Percentiles rank a stretch among this genome's conserved stretches.
Evolutionary conservation across 768 basidiomycete genomes (phyloP).

Genomic region (Lanmaoa rubissima): DNA sequence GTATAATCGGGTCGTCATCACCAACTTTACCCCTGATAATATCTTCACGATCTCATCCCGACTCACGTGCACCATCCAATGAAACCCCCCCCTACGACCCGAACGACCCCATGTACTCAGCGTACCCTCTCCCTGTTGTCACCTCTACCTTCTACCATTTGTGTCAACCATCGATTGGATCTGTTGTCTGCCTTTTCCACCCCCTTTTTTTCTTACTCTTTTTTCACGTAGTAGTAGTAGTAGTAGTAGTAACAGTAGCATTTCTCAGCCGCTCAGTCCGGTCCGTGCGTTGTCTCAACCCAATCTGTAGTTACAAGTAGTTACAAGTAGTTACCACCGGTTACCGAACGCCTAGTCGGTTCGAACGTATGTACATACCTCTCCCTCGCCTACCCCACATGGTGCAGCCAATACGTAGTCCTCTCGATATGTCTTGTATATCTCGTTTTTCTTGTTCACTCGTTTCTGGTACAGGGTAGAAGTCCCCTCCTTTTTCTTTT

Average conservation of each 20-base stretch:
- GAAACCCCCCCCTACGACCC: constrained; percentile 13
- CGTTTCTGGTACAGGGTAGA: constrained; percentile 4
- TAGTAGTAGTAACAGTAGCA: constrained; percentile 28
- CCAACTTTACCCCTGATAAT: neutral
- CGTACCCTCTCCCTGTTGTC: constrained; percentile 19
- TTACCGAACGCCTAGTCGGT: constrained; percentile 38
- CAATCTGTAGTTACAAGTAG: constrained; percentile 33
- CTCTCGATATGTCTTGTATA: constrained; percentile 10
- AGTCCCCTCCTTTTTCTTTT: neutral
- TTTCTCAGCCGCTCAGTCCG: constrained; percentile 8
- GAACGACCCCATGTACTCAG: constrained; percentile 6
- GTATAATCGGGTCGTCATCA: constrained; percentile 48
- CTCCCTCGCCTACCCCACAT: neutral
- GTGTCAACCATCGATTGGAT: constrained; percentile 29
- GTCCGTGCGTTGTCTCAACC: constrained; percentile 24
- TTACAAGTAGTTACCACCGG: constrained; percentile 28
- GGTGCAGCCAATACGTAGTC: neutral
- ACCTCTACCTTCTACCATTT: constrained; percentile 25
- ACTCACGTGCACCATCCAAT: constrained; percentile 4
- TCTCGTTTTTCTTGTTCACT: neutral
- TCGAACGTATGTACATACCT: constrained; percentile 16
- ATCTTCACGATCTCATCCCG: constrained; percentile 16
- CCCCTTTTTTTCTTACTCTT: neutral
- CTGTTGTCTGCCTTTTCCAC: constrained; percentile 6
- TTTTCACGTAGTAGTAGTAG: constrained; percentile 19